These are phyloP conservation scores for Fomitopsis pinicola DNA, from an alignment of 1,284 basidiomycete genomes.

Conservation along the genomic window DNA sequence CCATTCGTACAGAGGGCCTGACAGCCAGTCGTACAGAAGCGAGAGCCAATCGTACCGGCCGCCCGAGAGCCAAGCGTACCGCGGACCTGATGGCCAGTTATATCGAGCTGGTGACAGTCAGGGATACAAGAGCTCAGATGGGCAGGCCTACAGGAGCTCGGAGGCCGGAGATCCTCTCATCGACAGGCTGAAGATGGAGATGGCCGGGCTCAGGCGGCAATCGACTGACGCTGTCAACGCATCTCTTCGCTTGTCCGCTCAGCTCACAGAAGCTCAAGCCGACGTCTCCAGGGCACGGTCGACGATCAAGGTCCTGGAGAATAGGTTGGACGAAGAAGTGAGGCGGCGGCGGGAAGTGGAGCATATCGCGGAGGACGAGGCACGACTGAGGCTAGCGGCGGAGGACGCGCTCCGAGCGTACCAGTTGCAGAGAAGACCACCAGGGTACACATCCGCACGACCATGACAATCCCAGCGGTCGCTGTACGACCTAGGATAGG, in stretches of 20 bases:
- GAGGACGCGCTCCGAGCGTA: conserved; percentile 41
- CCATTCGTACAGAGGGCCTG: background rate
- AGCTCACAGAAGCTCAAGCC: conserved; percentile 56
- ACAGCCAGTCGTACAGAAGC: background rate
- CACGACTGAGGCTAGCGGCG: conserved; percentile 40
- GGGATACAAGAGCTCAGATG: background rate
- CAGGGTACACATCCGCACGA: conserved; percentile 15
- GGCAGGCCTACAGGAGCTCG: conserved; percentile 2
- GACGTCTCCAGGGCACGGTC: conserved; percentile 52
- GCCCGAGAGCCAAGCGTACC: background rate
- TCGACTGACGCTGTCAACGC: conserved; percentile 60
- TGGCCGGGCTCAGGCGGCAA: conserved; percentile 55
- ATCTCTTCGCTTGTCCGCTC: conserved; percentile 57
- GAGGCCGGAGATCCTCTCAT: conserved; percentile 30
- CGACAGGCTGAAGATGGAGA: conserved; percentile 59
- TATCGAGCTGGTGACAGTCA: conserved; percentile 1
- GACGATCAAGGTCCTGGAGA: conserved; percentile 48
- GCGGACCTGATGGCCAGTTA: background rate
- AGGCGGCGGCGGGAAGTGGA: conserved; percentile 55
- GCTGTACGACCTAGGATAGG: background rate
- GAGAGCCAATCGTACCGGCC: background rate
- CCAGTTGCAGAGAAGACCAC: conserved; percentile 20
- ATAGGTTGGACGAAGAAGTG: conserved; percentile 55
- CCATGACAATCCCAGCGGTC: conserved; percentile 6
- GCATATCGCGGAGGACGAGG: conserved; percentile 46